Evolutionary conservation across 2,329 filamentous ascomycete genomes (phyloP).

Genomic region (Cladosporium phlei): DNA sequence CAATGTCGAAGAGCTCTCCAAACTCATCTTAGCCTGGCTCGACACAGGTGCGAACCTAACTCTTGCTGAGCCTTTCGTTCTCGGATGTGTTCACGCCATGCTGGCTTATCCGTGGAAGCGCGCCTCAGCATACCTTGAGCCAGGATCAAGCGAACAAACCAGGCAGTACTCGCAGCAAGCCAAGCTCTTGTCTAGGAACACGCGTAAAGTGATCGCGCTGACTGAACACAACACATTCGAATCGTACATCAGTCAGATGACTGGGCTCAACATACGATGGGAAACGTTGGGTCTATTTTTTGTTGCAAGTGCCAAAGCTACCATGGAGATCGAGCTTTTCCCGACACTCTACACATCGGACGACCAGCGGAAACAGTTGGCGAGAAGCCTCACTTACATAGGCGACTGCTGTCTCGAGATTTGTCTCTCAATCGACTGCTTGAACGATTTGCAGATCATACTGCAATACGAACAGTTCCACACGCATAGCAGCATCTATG

Average conservation of each 20-base stretch:
- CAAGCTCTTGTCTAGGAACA: slow-evolving; percentile 1
- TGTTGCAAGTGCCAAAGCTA: slow-evolving; percentile 36
- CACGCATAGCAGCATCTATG: slow-evolving; percentile 41
- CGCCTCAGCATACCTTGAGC: slow-evolving; percentile 5
- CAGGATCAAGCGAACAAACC: slow-evolving; percentile 9
- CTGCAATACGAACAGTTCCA: slow-evolving; percentile 47
- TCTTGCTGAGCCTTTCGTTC: slow-evolving; percentile 23
- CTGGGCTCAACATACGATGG: slow-evolving; percentile 31
- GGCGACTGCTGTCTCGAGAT: slow-evolving; percentile 33
- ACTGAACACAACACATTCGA: slow-evolving; percentile 4
- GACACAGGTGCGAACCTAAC: slow-evolving; percentile 26
- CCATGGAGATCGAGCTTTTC: slow-evolving; percentile 29
- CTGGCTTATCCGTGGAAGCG: slow-evolving; percentile 12
- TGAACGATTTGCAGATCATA: slow-evolving; percentile 44
- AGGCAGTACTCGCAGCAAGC: neutral
- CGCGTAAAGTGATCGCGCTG: neutral
- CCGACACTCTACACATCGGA: slow-evolving; percentile 28
- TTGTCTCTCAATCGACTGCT: slow-evolving; percentile 30
- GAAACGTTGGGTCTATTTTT: slow-evolving; percentile 40
- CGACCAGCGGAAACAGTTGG: slow-evolving; percentile 31
- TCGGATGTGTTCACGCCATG: slow-evolving; percentile 22
- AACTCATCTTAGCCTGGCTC: slow-evolving; percentile 25
- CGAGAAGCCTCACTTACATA: slow-evolving; percentile 15
- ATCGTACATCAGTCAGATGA: slow-evolving; percentile 8
- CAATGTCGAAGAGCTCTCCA: slow-evolving; percentile 17